Percentiles rank a stretch among this genome's conserved stretches.
These are phyloP conservation scores for Batkoa obscura DNA, from an alignment of 371 early-diverging fungal genomes.

Conservation along the genomic window DNA sequence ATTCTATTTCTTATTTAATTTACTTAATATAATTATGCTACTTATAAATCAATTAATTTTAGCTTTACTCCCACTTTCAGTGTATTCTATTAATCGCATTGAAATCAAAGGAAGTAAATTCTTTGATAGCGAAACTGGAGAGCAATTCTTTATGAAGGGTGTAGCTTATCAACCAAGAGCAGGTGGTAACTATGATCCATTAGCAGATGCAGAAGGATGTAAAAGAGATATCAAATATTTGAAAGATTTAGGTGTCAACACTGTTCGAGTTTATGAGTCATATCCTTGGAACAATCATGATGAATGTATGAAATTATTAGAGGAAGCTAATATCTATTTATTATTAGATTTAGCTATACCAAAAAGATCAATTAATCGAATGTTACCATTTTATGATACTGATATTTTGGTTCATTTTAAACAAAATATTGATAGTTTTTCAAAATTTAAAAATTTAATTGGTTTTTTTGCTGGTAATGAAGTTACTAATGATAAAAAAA, in stretches of 20 bases:
- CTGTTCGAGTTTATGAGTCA: slow-evolving; percentile 57
- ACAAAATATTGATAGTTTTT: slow-evolving; percentile 40
- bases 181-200: slow-evolving; percentile 26
- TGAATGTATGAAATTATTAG: slow-evolving; percentile 49
- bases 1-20: no score
- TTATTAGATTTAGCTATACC: slow-evolving; percentile 46
- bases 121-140: slow-evolving; percentile 47
- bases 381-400: slow-evolving; percentile 37
- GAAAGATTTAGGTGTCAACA: slow-evolving; percentile 47
- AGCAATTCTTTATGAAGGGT: slow-evolving; percentile 61
- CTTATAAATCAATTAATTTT: no score
- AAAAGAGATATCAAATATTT: slow-evolving; percentile 41
- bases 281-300: slow-evolving; percentile 40
- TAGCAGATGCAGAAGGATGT: slow-evolving; percentile 37
- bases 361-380: slow-evolving; percentile 39
- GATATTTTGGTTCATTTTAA: slow-evolving; percentile 29
- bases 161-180: slow-evolving; percentile 56
- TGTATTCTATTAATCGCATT: slow-evolving; percentile 24
- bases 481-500: slow-evolving; percentile 44
- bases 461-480: slow-evolving; percentile 69
- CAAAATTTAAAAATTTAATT: slow-evolving; percentile 36
- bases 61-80: slow-evolving; percentile 7
- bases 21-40: no score
- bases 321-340: slow-evolving; percentile 46
- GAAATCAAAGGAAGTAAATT: slow-evolving; percentile 48